Evolutionary conservation across 2,329 filamentous ascomycete species (phyloP), one percentile per base, ranked within the genome.

Genomic region (Calonectria multiphialidica): DNA sequence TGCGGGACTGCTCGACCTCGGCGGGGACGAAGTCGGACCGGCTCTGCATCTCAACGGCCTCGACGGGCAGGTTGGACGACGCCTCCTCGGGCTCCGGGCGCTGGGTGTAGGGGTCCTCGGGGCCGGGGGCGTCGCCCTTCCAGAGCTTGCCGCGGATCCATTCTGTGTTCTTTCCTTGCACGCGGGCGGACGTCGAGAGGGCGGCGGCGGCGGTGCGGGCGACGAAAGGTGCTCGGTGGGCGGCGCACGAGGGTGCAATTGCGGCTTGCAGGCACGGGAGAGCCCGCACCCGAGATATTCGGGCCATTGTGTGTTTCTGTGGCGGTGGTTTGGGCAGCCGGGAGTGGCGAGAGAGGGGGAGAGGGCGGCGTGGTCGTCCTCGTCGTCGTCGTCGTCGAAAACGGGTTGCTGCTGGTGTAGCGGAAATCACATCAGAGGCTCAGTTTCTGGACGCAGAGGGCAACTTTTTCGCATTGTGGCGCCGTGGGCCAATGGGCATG

Each of bases 101-200:
- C 72, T 84, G 80, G 21, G 82, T 84, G 62, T 85, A 85, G 1
- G 84, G 84, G 45, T 86, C 84, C 64, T 82, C 82, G 15, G 82
- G 74, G 0, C 83, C 84, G 18, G 83, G 84, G 6, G 82, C 82
- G 10, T 85, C 80, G 72, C 80, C 83, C 72, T 83, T 84, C 83
- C 83, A 85, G 59, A 86, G 81, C 78, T 84, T 83, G 49, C 79
- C 76, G 47, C 85, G 84, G 67, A 86, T 72, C 80, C 84, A 84
- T 70, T 84, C 79, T 40, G 82, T 82, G 72, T 80, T 83, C 71
- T 80, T 81, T 69, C 75, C 79, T 72, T 75, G 80, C 55, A 78
- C 71, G 66, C 78, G 77, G 64, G 77, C 70, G 33, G 83, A 84
- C 30, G 83, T 84, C 59, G 84, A 84, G 76, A 86, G 72, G 68